Base-by-base conservation (phyloP, 768 basidiomycete genomes). In the Lyophyllum semitale region DNA sequence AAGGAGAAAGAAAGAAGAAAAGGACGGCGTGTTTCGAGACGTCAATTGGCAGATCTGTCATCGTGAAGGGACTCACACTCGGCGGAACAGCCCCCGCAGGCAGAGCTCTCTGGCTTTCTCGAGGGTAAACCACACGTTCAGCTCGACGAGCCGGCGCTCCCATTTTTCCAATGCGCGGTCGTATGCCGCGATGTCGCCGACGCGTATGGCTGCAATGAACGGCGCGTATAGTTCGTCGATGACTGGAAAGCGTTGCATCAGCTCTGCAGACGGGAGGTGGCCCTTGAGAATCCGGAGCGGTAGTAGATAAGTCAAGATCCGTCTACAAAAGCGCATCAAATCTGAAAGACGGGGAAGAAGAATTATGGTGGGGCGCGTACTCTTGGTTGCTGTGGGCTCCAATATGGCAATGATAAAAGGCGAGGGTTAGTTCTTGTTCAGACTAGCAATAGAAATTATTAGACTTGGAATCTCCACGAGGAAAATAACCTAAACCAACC, bases 81-180 rank as follows among this genome's bases (percentile, higher is more conserved):
- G 75, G 58, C 89, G 79, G 72, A 98, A 93, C 30, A 96, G 71
- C 8, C 90, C 83, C 44, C 96, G 76, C 49, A 98, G 74, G 64
- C 93, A 95, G 4, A 92, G 78, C 68, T 97, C 95, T 37, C 96
- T 75, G 8, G 90, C 93, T 58, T 88, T 86, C 71, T 98, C 96
- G 1, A 98, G 75, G 1, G 89, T 88, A 12, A 97, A 78, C 80
- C 88, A 95, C 8, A 94, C 77, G 58, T 92, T 95, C 44, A 95
- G 79, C 48, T 91, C 88, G n/a, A 97, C 83, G 6, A 98, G 80
- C 40, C 87, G 74, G 44, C 78, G 74, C 67, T 96, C 91, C 73
- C 76, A 81, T 48, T 70, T 77, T 57, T 88, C 84, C 15, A 99
- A 77, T 0, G 93, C 86, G 12, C 73, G 63, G 64, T 99, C 97